These are phyloP conservation scores for Camelina hispida DNA, from an alignment of 345 rosid genomes.

Conservation along the genomic window DNA sequence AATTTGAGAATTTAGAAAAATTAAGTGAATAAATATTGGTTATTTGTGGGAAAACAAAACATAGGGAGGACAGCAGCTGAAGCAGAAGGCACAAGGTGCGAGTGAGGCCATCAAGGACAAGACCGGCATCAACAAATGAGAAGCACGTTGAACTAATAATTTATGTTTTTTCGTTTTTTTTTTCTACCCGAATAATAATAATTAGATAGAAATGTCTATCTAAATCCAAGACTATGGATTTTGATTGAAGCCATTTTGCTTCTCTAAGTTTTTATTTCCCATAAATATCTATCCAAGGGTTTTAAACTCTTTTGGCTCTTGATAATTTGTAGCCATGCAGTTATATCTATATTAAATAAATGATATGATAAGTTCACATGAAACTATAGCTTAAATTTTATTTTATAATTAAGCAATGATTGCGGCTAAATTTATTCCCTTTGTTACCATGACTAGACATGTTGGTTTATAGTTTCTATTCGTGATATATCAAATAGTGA, in stretches of 20 bases:
- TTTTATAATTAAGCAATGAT: conserved; percentile 14
- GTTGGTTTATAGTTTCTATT: conserved; percentile 26
- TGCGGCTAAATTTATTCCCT: conserved; percentile 13
- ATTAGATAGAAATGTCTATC: conserved; percentile 40
- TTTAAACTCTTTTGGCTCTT: conserved; percentile 16
- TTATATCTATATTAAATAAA: conserved; percentile 25
- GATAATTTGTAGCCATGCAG: conserved; percentile 31
- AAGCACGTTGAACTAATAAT: conserved; percentile 19
- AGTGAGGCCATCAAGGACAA: conserved; percentile 66
- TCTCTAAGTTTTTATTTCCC: background rate
- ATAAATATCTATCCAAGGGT: conserved; percentile 10
- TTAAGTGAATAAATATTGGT: background rate
- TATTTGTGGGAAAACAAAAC: background rate
- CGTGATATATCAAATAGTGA: conserved; percentile 15
- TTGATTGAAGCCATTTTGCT: conserved; percentile 17
- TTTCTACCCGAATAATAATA: conserved; percentile 20
- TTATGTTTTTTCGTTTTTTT: background rate
- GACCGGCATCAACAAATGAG: conserved; percentile 58
- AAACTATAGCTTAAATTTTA: conserved; percentile 6
- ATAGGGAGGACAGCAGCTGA: conserved; percentile 67
- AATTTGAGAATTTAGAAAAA: conserved; percentile 7
- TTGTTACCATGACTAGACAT: conserved; percentile 26
- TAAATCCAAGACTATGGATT: conserved; percentile 25
- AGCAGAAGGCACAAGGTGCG: conserved; percentile 66
- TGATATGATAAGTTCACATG: conserved; percentile 2